Conservation (phyloP, 2,329 filamentous ascomycete genomes). For the Phialocephala sp. region DNA sequence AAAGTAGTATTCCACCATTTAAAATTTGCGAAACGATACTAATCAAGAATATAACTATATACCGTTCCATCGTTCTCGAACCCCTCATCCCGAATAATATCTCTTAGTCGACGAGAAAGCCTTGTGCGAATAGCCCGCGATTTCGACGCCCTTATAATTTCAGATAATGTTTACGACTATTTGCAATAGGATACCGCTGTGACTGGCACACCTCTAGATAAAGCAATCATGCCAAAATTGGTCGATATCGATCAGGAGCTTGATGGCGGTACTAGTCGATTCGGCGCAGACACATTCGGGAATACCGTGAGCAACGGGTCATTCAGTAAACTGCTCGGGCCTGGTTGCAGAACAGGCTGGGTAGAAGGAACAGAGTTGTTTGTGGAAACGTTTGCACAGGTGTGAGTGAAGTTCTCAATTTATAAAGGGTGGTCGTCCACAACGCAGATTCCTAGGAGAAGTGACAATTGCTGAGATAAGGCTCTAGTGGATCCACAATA, state of each 20-base stretch:
- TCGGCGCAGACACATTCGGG: constrained; percentile 65
- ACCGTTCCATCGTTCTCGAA: constrained; percentile 68
- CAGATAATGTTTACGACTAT: constrained; percentile 77
- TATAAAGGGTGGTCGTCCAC: constrained; percentile 8
- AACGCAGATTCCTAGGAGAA: no score
- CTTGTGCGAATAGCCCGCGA: constrained; percentile 66
- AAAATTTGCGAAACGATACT: no score
- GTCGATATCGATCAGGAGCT: constrained; percentile 66
- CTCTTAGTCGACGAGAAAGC: constrained; percentile 57
- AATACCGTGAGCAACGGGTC: constrained; percentile 70
- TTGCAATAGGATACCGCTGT: constrained; percentile 67
- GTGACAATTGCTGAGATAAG: no score
- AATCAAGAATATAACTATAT: no score
- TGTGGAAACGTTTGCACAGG: neutral
- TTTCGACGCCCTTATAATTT: constrained; percentile 68
- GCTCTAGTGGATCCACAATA: no score
- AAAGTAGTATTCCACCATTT: no score
- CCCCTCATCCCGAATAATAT: constrained; percentile 70
- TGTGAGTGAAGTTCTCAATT: constrained; percentile 2
- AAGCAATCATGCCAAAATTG: constrained; percentile 57
- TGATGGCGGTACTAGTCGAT: no score
- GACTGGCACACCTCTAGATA: no score
- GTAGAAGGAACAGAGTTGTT: constrained; percentile 55
- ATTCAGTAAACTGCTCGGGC: constrained; percentile 70
- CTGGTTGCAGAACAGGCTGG: constrained; percentile 68